These are phyloP conservation scores for Cruciata laevipes DNA, from an alignment of 257 asterid species.

Conservation along the genomic window DNA sequence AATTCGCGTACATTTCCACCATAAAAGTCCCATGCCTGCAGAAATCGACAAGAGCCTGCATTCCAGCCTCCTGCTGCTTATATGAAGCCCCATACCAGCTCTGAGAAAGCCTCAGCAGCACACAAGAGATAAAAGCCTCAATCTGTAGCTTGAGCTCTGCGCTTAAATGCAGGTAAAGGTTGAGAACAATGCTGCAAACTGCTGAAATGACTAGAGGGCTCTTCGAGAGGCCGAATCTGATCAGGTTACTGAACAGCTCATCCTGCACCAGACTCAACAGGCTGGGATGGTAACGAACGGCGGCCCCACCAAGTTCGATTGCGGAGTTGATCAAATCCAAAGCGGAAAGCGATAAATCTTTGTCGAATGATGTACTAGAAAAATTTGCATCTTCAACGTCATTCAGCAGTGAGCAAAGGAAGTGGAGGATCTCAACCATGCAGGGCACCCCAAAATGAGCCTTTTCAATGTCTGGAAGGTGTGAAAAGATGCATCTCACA, in stretches of 20 bases:
- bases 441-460: conserved; percentile 83
- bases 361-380: conserved; percentile 68
- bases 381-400: conserved; percentile 79
- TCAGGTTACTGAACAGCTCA: conserved; percentile 73
- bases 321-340: conserved; percentile 91
- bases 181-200: conserved; percentile 87
- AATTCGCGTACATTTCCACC: conserved; percentile 87
- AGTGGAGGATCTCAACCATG: conserved; percentile 93
- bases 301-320: conserved; percentile 77
- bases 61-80: conserved; percentile 96
- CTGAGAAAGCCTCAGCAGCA: conserved; percentile 80
- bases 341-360: conserved; percentile 85
- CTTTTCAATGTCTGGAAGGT: conserved; percentile 74
- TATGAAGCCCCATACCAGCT: conserved; percentile 83
- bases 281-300: conserved; percentile 66
- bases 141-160: conserved; percentile 80
- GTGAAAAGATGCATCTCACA: conserved; percentile 81
- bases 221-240: conserved; percentile 87
- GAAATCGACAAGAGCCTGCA: conserved; percentile 96
- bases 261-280: conserved; percentile 86
- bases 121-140: conserved; percentile 92
- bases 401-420: conserved; percentile 77
- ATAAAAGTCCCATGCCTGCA: conserved; percentile 84
- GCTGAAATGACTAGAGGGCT: conserved; percentile 86
- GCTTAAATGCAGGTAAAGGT: conserved; percentile 74